Percentiles rank a stretch among this genome's conserved stretches.
Evolutionary conservation across 2,329 filamentous ascomycete genomes (phyloP).

Genomic region (Fusarium sp.): DNA sequence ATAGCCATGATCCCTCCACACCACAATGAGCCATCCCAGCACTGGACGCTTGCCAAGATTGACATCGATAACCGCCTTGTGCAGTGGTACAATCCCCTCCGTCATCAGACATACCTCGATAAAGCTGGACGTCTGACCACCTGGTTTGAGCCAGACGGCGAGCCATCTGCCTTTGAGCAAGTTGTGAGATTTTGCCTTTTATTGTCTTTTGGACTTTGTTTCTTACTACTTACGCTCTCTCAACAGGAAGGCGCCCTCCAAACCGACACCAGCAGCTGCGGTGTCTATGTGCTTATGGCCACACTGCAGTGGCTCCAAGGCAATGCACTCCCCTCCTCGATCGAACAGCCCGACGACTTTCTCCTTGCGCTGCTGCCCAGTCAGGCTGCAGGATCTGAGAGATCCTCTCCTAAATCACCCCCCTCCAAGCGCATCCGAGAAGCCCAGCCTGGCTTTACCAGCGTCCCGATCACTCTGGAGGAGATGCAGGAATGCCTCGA

Average conservation of each 20-base stretch:
- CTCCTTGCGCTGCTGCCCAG: neutral
- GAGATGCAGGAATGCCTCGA: neutral
- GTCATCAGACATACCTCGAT: neutral
- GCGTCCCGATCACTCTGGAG: rapidly evolving
- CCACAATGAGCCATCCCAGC: neutral
- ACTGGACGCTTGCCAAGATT: neutral
- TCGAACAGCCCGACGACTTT: neutral
- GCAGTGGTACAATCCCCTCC: neutral
- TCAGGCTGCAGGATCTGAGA: neutral
- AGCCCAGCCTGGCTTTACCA: rapidly evolving
- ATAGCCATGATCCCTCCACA: neutral
- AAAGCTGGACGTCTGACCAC: neutral
- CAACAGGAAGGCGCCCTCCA: no score
- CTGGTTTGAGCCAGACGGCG: neutral
- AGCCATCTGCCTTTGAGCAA: neutral
- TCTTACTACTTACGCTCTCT: neutral
- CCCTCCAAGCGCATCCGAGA: neutral
- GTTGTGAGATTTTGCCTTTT: neutral
- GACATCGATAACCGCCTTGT: neutral
- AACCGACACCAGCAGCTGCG: neutral
- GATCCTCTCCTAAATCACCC: neutral
- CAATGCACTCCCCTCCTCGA: neutral
- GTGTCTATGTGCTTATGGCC: neutral
- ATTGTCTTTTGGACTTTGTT: neutral
- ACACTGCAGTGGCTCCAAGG: neutral